These are phyloP conservation scores for Pseudogymnoascus sp. DNA, from an alignment of 2,329 filamentous ascomycete genomes.

Conservation along the genomic window DNA sequence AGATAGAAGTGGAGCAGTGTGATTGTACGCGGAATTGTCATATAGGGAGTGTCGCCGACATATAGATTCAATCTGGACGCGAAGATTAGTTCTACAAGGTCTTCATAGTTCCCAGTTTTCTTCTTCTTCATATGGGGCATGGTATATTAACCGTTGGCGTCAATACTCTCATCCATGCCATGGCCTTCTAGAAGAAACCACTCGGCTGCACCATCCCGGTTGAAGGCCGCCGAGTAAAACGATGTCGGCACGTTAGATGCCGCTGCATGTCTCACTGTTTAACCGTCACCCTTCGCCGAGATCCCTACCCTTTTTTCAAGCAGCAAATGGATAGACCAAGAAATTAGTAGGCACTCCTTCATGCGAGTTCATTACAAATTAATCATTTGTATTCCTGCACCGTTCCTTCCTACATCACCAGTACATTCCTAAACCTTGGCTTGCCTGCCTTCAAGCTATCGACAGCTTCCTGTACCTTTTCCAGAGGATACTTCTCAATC, in stretches of 20 bases:
- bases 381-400: constrained; percentile 26
- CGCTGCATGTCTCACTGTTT: not conserved
- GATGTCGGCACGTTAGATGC: not conserved
- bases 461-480: constrained; percentile 26
- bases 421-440: constrained; percentile 1
- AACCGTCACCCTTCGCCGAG: not conserved
- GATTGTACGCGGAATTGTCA: not conserved
- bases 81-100: not conserved
- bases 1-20: not conserved
- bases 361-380: not conserved
- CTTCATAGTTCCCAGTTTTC: not conserved
- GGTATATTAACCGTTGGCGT: not conserved
- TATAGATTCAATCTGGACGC: not conserved
- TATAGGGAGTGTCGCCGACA: not conserved
- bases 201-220: not conserved
- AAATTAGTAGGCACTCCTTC: not conserved
- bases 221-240: not conserved
- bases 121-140: not conserved
- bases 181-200: not conserved
- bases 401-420: not conserved
- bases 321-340: not conserved
- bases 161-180: not conserved
- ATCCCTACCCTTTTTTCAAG: not conserved
- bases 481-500: constrained; percentile 55
- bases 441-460: constrained; percentile 3